These are phyloP conservation scores for Hyaloperonospora brassicae DNA, from an alignment of 352 stramenopile genomes.

Conservation along the genomic window DNA sequence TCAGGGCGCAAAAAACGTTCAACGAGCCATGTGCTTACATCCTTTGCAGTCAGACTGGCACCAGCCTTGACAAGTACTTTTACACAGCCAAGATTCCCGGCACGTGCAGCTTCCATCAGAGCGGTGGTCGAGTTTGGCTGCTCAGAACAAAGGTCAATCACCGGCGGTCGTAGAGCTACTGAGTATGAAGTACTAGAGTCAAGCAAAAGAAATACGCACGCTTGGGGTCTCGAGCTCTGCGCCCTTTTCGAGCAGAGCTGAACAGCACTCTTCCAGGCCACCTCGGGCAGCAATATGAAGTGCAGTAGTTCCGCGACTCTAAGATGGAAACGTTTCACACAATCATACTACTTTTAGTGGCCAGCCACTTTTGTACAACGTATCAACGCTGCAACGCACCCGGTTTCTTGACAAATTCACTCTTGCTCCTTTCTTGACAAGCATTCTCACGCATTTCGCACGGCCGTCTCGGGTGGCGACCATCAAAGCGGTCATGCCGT, in stretches of 20 bases:
- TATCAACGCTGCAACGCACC: slow-evolving; percentile 28
- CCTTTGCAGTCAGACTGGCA: slow-evolving; percentile 58
- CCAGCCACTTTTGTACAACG: slow-evolving; percentile 1
- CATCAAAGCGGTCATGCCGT: slow-evolving; percentile 78
- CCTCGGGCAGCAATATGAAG: slow-evolving; percentile 72
- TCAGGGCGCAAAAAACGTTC: background rate
- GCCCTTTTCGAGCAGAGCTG: slow-evolving; percentile 55
- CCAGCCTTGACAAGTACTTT: slow-evolving; percentile 60
- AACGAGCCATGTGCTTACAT: slow-evolving; percentile 40
- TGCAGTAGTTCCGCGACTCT: slow-evolving; percentile 77
- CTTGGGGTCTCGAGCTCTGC: slow-evolving; percentile 70
- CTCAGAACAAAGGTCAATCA: slow-evolving; percentile 1
- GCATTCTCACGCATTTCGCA: slow-evolving; percentile 51
- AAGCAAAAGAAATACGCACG: slow-evolving; percentile 28
- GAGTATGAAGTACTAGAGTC: background rate
- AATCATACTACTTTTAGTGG: slow-evolving; percentile 8
- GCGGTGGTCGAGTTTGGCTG: slow-evolving; percentile 83
- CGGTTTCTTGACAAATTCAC: slow-evolving; percentile 80
- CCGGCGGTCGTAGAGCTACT: background rate
- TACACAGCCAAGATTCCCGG: slow-evolving; percentile 69
- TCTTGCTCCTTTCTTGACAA: slow-evolving; percentile 72
- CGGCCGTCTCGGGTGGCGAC: slow-evolving; percentile 64
- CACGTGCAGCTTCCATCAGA: slow-evolving; percentile 79
- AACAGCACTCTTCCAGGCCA: slow-evolving; percentile 69
- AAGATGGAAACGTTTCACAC: background rate